Evolutionary conservation across 257 asterid genomes (phyloP), one percentile per base, ranked within the genome.

Genomic region (Przewalskia tangutica): DNA sequence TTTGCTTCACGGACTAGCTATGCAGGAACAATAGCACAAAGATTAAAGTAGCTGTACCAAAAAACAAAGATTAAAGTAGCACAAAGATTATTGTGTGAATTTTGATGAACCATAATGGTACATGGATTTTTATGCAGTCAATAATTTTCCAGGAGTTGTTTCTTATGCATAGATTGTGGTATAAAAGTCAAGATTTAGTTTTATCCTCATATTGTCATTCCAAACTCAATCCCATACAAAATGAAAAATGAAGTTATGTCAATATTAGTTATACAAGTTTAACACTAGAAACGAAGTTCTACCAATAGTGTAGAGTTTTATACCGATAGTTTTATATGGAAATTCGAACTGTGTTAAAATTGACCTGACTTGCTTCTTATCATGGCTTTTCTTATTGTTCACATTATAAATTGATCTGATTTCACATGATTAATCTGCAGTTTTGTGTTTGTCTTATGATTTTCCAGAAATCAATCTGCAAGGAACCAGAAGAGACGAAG

Each of bases 381-480:
- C 44, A 46, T 13, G 44, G 20, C 13, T 73, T 73, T 48, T 7
- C 18, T 71, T 71, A 55, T 17, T 7, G 10, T 44, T 11, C 18
- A 3, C 12, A 11, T 44, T 6, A 18, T 71, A 46, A 11, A 46
- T 71, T 71, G 79, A 6, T 20, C 79, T 20, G 42, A 48, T 62
- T 80, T 80, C 76, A 63, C 44, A 40, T 65, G 38, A 81, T 44
- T 64, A 63, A 80, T 80, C 17, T 65, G 20, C 56, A 48, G 14
- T 13, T 71, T 50, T 42, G 51, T 62, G 23, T 66, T 44, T 56
- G 55, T 81, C 84, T 81, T 23, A 71, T 84, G 76, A 68, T 81
- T 83, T 84, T 88, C 88, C 98, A 96, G 99, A 96, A 85, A 81
- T 82, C 98, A 84, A 90, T 96, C 77, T 91, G 90, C 92, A 93